Evolutionary conservation across 2,329 filamentous ascomycete species (phyloP), one percentile per base, ranked within the genome.

Genomic region (Phyllachora maydis): DNA sequence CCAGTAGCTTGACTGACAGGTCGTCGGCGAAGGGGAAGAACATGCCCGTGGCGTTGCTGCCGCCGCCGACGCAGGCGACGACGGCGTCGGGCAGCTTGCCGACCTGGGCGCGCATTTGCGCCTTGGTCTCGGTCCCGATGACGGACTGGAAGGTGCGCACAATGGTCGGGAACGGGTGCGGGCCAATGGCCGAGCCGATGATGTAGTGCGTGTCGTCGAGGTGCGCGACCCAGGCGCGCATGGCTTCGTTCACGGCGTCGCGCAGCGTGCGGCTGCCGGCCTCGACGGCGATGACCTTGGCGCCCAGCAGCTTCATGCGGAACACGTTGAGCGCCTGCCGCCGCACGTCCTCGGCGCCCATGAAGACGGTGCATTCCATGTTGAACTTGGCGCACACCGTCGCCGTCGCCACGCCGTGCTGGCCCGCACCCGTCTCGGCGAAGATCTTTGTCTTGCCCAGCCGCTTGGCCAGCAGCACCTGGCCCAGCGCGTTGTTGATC

Each of bases 361-460:
- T 98, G 53, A 83, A 98, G 26, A 98, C 77, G 15, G 82, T 91
- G 46, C 88, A 98, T 46, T 85, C 75, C 83, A 98, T 85, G 42
- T 81, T 82, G 40, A 98, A 95, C 53, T 93, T 92, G 42, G 88
- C 88, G 40, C 88, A 95, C 13, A 95, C 82, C 0, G 88, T 98
- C 1, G 88, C 88, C 15, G 88, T 95, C 3, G 88, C 88, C 18
- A 98, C 88, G 56, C 88, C 88, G 50, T 98, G 88, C 53, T 98
- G 88, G 11, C 88, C 88, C 25, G 88, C 88, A 35, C 88, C 88
- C 10, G 88, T 98, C 54, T 98, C 88, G 23, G 88, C 88, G 37
- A 98, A 98, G 38, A 98, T 95, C 46, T 82, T 76, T 5, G 73
- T 93, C 65, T 98, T 98, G 23, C 88, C 88, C 23, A 98, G 53